A percentile compares a stretch with the other conserved stretches of the same genome.
Evolutionary conservation across 768 basidiomycete species (phyloP).

Genomic region (Pisolithus orientalis): DNA sequence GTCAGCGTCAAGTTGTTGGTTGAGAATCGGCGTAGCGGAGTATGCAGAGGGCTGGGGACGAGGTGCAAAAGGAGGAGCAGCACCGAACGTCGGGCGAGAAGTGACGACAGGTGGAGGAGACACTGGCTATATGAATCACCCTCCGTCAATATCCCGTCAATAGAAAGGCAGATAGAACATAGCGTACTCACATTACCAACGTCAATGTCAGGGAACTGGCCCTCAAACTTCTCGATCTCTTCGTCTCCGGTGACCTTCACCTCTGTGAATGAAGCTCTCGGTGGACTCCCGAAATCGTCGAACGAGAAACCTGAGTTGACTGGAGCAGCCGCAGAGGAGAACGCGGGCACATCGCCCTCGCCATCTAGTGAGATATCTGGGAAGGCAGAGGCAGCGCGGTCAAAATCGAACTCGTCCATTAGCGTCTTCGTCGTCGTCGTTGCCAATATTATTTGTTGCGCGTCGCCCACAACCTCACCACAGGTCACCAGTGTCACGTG

Average conservation of each 20-base stretch:
- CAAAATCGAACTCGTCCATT: conserved; percentile 66
- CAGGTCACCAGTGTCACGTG: neutral
- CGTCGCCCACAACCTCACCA: neutral
- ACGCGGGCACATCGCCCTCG: conserved; percentile 46
- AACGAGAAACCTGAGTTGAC: conserved; percentile 52
- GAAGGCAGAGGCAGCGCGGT: conserved; percentile 75
- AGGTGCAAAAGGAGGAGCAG: conserved; percentile 61
- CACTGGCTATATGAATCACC: conserved; percentile 20
- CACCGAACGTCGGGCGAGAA: conserved; percentile 38
- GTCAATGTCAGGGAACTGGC: conserved; percentile 78
- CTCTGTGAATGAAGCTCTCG: conserved; percentile 34
- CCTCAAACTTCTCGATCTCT: conserved; percentile 81
- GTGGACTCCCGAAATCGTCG: conserved; percentile 54
- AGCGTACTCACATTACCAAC: conserved; percentile 32
- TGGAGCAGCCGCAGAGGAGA: conserved; percentile 26
- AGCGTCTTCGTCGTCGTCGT: neutral
- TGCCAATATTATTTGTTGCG: no score
- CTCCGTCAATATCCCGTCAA: conserved; percentile 1
- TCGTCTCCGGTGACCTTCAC: conserved; percentile 84
- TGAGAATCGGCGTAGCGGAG: conserved; percentile 69
- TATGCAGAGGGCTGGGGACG: conserved; percentile 67
- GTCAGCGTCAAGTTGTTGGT: conserved; percentile 62
- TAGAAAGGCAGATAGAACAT: conserved; percentile 13
- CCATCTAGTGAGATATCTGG: conserved; percentile 80
- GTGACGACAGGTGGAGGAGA: conserved; percentile 20